These are phyloP conservation scores for Monosporozyma yasuniensis DNA, from an alignment of 805 yeast genomes.

Conservation along the genomic window DNA sequence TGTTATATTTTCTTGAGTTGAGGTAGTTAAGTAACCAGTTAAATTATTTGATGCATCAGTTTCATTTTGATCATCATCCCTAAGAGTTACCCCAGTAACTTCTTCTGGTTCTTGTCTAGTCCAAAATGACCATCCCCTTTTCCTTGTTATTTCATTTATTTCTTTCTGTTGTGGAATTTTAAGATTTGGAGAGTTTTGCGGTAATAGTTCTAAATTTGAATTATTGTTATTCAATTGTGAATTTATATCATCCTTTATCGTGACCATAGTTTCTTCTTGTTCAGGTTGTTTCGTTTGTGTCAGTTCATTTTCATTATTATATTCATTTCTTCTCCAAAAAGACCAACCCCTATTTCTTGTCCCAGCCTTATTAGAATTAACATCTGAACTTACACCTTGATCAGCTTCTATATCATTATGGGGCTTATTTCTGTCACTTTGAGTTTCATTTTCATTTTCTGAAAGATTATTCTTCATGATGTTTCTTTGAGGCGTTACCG, in stretches of 20 bases:
- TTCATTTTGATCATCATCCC: neutral
- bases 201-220: neutral
- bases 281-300: neutral
- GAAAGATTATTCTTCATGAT: neutral
- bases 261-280: neutral
- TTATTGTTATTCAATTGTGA: neutral
- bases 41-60: neutral
- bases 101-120: constrained; percentile 3
- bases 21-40: neutral
- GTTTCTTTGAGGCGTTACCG: too few relatives aligned
- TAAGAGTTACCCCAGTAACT: neutral
- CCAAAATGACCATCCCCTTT: constrained; percentile 7
- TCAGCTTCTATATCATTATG: neutral
- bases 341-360: constrained; percentile 15
- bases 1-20: neutral
- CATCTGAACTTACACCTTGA: neutral
- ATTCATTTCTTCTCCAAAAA: constrained; percentile 14
- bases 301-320: neutral
- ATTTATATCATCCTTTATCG: neutral
- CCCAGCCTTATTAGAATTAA: neutral
- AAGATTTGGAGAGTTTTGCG: neutral
- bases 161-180: neutral
- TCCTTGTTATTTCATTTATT: neutral
- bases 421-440: neutral
- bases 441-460: neutral